A percentile compares a stretch with the other conserved stretches of the same genome.
Conservation (phyloP, 2,329 filamentous ascomycete genomes). For the Coleophoma cylindrospora region DNA sequence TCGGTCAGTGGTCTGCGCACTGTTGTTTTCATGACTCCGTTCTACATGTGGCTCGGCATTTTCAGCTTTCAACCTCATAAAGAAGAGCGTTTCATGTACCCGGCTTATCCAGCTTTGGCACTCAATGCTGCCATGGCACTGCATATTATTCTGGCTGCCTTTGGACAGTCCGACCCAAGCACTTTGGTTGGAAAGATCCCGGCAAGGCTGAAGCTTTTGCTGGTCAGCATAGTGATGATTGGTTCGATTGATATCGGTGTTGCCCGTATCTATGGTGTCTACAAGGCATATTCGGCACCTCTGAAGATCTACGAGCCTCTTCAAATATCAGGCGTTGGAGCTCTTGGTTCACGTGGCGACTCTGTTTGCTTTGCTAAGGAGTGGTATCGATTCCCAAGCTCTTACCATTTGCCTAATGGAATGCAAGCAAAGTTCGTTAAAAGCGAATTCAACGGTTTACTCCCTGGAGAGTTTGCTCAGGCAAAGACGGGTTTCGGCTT, state of each 20-base stretch:
- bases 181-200: constrained; percentile 68
- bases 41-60: constrained; percentile 91
- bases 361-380: constrained; percentile 90
- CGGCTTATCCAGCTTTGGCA: constrained; percentile 83
- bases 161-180: constrained; percentile 66
- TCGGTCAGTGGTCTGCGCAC: constrained; percentile 70
- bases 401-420: constrained; percentile 80
- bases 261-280: constrained; percentile 69
- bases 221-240: constrained; percentile 56
- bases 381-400: constrained; percentile 96
- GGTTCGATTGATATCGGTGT: constrained; percentile 61
- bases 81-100: constrained; percentile 98
- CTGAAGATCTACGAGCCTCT: constrained; percentile 66
- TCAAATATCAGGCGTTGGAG: constrained; percentile 40
- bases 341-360: constrained; percentile 54
- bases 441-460: constrained; percentile 81
- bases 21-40: constrained; percentile 73
- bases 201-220: constrained; percentile 64
- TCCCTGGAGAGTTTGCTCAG: constrained; percentile 88
- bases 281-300: constrained; percentile 80
- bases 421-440: constrained; percentile 86
- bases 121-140: constrained; percentile 83
- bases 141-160: constrained; percentile 71
- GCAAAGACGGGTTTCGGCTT: constrained; percentile 61
- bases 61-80: constrained; percentile 95